Conservation (phyloP, 805 yeast species). For the Kuraishia capsulata region DNA sequence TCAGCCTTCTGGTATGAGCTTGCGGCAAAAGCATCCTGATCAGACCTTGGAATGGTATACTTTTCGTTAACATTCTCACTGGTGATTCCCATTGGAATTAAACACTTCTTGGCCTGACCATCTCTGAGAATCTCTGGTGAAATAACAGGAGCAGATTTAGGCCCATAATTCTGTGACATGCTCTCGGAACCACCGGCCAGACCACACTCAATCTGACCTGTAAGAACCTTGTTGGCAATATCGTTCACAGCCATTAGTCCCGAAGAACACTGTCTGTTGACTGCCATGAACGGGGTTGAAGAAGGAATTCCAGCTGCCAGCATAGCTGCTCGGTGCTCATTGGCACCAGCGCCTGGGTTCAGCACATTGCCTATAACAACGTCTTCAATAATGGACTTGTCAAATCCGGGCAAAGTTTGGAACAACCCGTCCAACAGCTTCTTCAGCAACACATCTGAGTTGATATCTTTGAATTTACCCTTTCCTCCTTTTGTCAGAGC, state of each 20-base stretch:
- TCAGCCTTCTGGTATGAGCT: constrained; percentile 79
- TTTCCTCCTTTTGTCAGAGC: constrained; percentile 83
- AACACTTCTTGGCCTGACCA: constrained; percentile 57
- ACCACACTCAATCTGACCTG: constrained; percentile 88
- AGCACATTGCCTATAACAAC: constrained; percentile 87
- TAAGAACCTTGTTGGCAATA: constrained; percentile 77
- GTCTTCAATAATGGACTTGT: constrained; percentile 58
- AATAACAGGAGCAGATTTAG: constrained; percentile 57
- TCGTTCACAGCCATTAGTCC: constrained; percentile 88
- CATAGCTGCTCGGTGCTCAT: constrained; percentile 87
- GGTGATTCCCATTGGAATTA: constrained; percentile 94
- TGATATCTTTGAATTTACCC: constrained; percentile 77
- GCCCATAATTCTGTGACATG: constrained; percentile 88
- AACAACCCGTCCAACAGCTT: constrained; percentile 58
- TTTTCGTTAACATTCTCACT: constrained; percentile 80
- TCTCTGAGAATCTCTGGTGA: constrained; percentile 33
- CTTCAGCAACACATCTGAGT: constrained; percentile 69
- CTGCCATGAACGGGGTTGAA: constrained; percentile 66
- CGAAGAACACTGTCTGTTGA: constrained; percentile 93
- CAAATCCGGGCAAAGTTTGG: constrained; percentile 40
- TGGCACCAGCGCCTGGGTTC: constrained; percentile 90
- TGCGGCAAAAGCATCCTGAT: constrained; percentile 89
- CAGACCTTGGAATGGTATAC: constrained; percentile 54
- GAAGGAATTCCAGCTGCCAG: constrained; percentile 88
- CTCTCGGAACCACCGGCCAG: constrained; percentile 91